Conservation (phyloP, 1,284 basidiomycete species). For the Meira miltonrushii region DNA sequence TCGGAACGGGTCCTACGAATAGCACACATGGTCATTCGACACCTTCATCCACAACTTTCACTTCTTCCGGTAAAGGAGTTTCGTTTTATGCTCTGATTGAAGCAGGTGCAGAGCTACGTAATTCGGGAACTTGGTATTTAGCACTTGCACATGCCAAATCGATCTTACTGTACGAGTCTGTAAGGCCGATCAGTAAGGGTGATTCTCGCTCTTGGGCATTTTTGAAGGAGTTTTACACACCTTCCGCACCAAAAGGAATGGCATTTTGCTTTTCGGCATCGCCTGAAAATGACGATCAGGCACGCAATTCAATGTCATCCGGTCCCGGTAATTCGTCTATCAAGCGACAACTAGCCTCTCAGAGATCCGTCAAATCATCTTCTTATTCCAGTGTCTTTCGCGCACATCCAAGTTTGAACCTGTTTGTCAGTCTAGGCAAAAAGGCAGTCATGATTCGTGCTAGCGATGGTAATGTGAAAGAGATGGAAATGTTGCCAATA, state of each 20-base stretch:
- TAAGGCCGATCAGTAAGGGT: slow-evolving; percentile 16
- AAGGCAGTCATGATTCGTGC: slow-evolving; percentile 32
- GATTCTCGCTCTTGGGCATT: slow-evolving; percentile 29
- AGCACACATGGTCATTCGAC: slow-evolving; percentile 7
- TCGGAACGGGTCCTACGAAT: slow-evolving; percentile 9
- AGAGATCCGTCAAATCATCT: slow-evolving; percentile 9
- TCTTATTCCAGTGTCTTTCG: slow-evolving; percentile 13
- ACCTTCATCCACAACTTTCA: slow-evolving; percentile 10
- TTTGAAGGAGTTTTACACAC: slow-evolving; percentile 34
- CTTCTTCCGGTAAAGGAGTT: slow-evolving; percentile 21
- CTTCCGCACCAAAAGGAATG: slow-evolving; percentile 27
- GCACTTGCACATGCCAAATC: slow-evolving; percentile 30
- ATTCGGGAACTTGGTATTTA: slow-evolving; percentile 37
- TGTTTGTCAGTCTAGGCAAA: slow-evolving; percentile 35
- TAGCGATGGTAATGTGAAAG: slow-evolving; percentile 32
- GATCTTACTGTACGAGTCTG: slow-evolving; percentile 35
- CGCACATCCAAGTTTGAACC: slow-evolving; percentile 28
- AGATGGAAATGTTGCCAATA: slow-evolving; percentile 30
- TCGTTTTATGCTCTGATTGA: slow-evolving; percentile 37
- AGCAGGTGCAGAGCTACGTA: slow-evolving; percentile 27
- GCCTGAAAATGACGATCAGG: background rate
- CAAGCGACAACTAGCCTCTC: slow-evolving; percentile 4
- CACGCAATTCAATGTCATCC: background rate
- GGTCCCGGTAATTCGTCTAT: background rate
- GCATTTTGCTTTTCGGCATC: slow-evolving; percentile 14